A percentile compares a stretch with the other conserved stretches of the same genome.
Conservation (phyloP, 1,284 basidiomycete species). For the Phlebopus sp. region DNA sequence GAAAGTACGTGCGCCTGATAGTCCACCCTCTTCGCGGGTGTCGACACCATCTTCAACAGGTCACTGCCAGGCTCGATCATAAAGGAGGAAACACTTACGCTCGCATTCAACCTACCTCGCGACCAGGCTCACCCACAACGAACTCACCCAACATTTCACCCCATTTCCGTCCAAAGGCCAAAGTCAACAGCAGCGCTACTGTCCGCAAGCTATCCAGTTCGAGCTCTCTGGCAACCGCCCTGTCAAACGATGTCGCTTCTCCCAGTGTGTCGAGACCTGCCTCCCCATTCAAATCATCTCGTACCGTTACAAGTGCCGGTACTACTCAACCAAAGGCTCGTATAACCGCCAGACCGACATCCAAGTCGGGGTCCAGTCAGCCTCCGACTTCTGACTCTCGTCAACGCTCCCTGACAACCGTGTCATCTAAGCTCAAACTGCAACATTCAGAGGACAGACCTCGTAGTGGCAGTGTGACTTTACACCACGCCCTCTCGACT, state of each 20-base stretch:
- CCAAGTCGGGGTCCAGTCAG: conserved; percentile 26
- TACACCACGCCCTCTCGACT: conserved; percentile 35
- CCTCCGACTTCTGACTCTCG: conserved; percentile 28
- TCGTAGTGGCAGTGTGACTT: conserved; percentile 34
- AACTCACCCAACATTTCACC: conserved; percentile 32
- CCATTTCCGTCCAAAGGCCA: conserved; percentile 51
- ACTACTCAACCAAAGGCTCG: conserved; percentile 22
- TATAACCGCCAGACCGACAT: conserved; percentile 22
- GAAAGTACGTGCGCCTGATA: conserved; percentile 38
- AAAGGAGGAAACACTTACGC: conserved; percentile 28
- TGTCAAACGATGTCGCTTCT: conserved; percentile 16
- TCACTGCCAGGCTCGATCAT: conserved; percentile 40
- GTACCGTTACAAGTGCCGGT: conserved; percentile 17
- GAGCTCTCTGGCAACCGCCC: conserved; percentile 22
- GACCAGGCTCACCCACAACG: conserved; percentile 55
- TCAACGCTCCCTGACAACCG: conserved; percentile 36
- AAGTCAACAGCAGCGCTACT: conserved; percentile 52
- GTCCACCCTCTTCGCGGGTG: background rate
- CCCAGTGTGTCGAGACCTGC: conserved; percentile 32
- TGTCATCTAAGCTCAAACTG: conserved; percentile 23
- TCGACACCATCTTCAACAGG: conserved; percentile 33
- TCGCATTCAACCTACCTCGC: conserved; percentile 29
- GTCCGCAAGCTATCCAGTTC: conserved; percentile 42
- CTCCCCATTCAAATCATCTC: conserved; percentile 42
- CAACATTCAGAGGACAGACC: conserved; percentile 20